phyloP scores from a whole-genome alignment of 2,329 filamentous ascomycete species.

The Bipolaris victoriae region DNA sequence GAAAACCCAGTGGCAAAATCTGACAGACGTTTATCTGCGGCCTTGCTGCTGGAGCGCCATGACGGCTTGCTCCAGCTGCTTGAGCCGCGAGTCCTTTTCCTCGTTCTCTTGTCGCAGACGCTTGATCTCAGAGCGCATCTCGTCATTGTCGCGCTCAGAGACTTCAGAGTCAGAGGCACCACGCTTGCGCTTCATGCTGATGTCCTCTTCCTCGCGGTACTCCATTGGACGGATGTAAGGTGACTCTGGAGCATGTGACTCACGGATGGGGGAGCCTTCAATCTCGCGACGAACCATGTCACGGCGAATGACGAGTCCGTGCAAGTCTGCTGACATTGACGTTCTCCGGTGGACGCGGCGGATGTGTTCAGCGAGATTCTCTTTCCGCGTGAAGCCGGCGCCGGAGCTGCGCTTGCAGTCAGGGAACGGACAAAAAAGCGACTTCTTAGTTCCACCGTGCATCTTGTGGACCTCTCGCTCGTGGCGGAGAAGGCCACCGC shows the following conservation, averaged over 20 bases:
- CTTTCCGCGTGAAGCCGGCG: conserved; percentile 88
- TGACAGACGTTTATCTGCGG: conserved; percentile 20
- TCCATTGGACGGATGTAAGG: conserved; percentile 34
- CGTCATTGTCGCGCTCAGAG: conserved; percentile 35
- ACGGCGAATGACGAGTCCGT: conserved; percentile 40
- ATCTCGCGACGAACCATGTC: conserved; percentile 28
- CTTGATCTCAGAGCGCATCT: conserved; percentile 50
- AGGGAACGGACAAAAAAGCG: conserved; percentile 80
- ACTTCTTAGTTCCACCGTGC: conserved; percentile 85
- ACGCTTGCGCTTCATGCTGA: conserved; percentile 43
- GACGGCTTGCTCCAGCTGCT: conserved; percentile 45
- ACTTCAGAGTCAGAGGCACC: conserved; percentile 35
- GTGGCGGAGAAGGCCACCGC: conserved; percentile 85
- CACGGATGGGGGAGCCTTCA: conserved; percentile 27
- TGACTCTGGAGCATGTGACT: conserved; percentile 33
- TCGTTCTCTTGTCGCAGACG: conserved; percentile 50
- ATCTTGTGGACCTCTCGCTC: conserved; percentile 93
- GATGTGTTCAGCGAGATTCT: conserved; percentile 93
- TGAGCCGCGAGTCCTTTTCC: conserved; percentile 49
- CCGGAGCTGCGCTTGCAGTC: conserved; percentile 90
- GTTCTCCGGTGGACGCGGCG: conserved; percentile 75
- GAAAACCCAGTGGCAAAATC: not conserved
- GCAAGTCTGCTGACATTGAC: conserved; percentile 46
- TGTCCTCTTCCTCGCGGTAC: conserved; percentile 34
- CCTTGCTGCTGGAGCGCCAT: conserved; percentile 45